Evolutionary conservation across 139 green algal species (phyloP), one percentile per base, ranked within the genome.

Genomic region (Limnomonas spitsbergensis): DNA sequence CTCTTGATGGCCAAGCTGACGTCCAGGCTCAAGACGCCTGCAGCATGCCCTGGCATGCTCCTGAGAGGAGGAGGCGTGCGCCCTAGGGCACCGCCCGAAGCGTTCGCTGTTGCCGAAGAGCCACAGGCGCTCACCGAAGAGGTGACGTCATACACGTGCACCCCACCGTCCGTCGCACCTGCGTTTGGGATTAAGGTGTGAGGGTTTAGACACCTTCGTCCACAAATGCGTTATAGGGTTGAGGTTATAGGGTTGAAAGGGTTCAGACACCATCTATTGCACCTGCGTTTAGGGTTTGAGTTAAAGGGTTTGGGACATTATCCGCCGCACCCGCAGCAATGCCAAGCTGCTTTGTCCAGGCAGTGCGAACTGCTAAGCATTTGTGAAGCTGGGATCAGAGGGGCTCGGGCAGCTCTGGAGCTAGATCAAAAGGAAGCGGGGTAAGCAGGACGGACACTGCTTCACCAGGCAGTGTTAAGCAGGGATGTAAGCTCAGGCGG

Each of bases 21-120:
- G 78, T 82, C 78, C 31, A 78, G 36, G 38, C 32, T 31, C 78
- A 82, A 71, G 37, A 82, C 78, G 4, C 52, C 78, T 32, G 78
- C 78, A 27, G 35, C 78, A 70, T 82, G 78, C 1, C 78, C 53
- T 1, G 26, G 7, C 0, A 47, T 52, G 14, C 40, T 38, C 35
- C 1, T 6, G 1, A 75, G 2, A 2, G 76, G 52, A 38, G 20
- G 24, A 7, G 1, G 7, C 31, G 47, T 38, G 75, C 31, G 38
- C 56, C 4, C 35, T 66, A 34, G 37, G 53, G 14, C 7, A 20
- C 36, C 1, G 27, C 39, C 31, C 38, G 66, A 66, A 3, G 75
- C 36, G 32, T 9, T 2, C 29, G 69, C 38, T 61, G 37, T n/a
- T 73, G 29, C 78, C 66, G 36, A 61, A 61, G 47, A 29, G 47